These are phyloP conservation scores for Neonectria magnoliae DNA, from an alignment of 2,329 filamentous ascomycete species.

Conservation along the genomic window DNA sequence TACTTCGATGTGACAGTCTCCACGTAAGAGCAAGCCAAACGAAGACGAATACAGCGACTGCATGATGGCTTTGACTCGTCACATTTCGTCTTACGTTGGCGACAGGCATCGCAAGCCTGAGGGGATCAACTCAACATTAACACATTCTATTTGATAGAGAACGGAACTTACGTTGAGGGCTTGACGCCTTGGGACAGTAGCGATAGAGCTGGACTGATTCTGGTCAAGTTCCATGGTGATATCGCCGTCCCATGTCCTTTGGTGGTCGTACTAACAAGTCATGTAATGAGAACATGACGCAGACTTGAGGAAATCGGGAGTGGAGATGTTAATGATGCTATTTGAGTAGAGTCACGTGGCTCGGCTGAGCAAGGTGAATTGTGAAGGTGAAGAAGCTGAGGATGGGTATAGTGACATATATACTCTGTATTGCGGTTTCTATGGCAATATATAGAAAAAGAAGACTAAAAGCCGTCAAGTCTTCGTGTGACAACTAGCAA, in stretches of 20 bases:
- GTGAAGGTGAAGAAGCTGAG: too few relatives aligned
- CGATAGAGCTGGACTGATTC: background rate
- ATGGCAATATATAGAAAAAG: too few relatives aligned
- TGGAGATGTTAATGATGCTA: background rate
- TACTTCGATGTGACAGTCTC: slow-evolving; percentile 27
- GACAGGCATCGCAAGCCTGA: slow-evolving; percentile 31
- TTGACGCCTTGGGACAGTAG: slow-evolving; percentile 8
- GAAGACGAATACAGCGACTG: slow-evolving; percentile 21
- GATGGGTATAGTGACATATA: too few relatives aligned
- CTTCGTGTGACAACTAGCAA: too few relatives aligned
- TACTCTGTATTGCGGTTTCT: too few relatives aligned
- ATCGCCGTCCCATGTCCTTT: too few relatives aligned
- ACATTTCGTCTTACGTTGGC: slow-evolving; percentile 31
- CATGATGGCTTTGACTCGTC: slow-evolving; percentile 28
- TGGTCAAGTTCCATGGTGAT: slow-evolving; percentile 2
- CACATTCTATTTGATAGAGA: too few relatives aligned
- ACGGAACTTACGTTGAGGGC: slow-evolving; percentile 16
- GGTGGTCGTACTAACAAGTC: background rate
- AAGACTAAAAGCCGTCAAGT: too few relatives aligned
- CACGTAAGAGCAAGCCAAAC: slow-evolving; percentile 23
- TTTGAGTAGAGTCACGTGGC: too few relatives aligned
- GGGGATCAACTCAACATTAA: background rate
- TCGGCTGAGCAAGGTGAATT: too few relatives aligned
- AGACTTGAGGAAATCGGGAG: background rate
- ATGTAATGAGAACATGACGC: background rate